Percentiles rank a stretch among this genome's conserved stretches.
phyloP scores from a whole-genome alignment of 805 yeast species.

The Starmera pachycereana region DNA sequence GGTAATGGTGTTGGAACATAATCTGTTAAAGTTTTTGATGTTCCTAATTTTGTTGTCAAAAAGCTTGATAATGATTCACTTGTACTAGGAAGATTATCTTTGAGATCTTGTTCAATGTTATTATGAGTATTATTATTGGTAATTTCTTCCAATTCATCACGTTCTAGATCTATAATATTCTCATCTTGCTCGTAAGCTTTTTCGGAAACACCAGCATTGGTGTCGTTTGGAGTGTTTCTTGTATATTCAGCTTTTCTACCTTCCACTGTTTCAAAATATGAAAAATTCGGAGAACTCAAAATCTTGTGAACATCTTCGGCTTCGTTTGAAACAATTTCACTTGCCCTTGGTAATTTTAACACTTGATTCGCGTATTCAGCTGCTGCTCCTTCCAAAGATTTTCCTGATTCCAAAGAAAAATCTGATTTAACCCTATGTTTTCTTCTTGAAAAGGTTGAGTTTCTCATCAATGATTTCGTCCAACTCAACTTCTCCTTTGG shows the following conservation, averaged over 20 bases:
- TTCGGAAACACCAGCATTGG: too few species aligned
- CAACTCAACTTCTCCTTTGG: slow-evolving; percentile 3
- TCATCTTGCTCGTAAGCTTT: too few species aligned
- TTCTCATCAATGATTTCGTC: slow-evolving; percentile 2
- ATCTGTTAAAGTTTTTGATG: slow-evolving; percentile 3
- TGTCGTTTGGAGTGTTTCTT: neutral
- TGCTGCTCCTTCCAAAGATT: slow-evolving; percentile 12
- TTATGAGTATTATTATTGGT: neutral
- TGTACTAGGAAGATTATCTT: slow-evolving; percentile 1
- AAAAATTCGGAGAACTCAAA: too few species aligned
- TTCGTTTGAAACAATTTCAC: slow-evolving; percentile 2
- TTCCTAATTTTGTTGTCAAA: slow-evolving; percentile 1
- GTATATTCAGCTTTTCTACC: too few species aligned
- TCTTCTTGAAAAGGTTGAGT: neutral
- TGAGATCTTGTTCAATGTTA: too few species aligned
- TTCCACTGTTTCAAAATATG: too few species aligned
- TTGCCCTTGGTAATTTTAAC: slow-evolving; percentile 4
- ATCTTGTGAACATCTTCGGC: slow-evolving; percentile 7
- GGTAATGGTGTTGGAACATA: slow-evolving; percentile 12
- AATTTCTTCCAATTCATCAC: neutral
- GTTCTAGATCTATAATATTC: neutral
- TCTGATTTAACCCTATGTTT: neutral
- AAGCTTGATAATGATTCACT: slow-evolving; percentile 3
- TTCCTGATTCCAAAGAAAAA: slow-evolving; percentile 16
- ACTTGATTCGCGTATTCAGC: slow-evolving; percentile 9